A percentile compares a stretch with the other conserved stretches of the same genome.
Evolutionary conservation across 345 rosid genomes (phyloP).

Genomic region (Eucalyptus decipiens): DNA sequence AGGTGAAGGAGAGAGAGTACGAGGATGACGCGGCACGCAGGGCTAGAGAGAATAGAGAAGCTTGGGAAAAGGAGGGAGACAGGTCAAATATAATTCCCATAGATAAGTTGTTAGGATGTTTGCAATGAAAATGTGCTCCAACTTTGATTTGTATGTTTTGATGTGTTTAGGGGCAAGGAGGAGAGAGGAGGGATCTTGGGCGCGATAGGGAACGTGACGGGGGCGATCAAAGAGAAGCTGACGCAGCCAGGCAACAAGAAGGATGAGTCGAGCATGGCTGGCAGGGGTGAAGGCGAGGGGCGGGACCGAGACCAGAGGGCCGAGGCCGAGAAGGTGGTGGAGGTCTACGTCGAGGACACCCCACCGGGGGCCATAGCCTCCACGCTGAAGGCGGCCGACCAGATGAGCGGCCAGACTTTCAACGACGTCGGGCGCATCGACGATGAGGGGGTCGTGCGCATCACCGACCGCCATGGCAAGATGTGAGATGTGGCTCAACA

Average conservation of each 20-base stretch:
- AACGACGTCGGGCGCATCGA: constrained; percentile 53
- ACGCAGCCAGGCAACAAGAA: constrained; percentile 11
- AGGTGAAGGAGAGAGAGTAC: constrained; percentile 13
- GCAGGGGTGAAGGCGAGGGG: neutral
- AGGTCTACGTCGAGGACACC: constrained; percentile 1
- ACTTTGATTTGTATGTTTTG: neutral
- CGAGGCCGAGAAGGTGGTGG: neutral
- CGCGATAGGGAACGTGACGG: neutral
- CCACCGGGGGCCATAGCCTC: constrained; percentile 3
- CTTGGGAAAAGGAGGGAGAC: neutral
- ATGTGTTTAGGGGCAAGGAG: constrained; percentile 9
- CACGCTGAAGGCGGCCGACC: constrained; percentile 35
- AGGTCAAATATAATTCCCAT: neutral
- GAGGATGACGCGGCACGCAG: constrained; percentile 10
- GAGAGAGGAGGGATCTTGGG: constrained; percentile 20
- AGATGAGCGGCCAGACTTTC: constrained; percentile 52
- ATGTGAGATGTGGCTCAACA: neutral
- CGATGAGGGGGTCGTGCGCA: constrained; percentile 1
- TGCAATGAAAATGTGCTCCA: neutral
- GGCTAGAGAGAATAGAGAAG: neutral
- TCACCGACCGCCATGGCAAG: constrained; percentile 5
- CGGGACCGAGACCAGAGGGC: neutral
- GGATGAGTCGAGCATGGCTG: neutral
- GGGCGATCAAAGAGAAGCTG: constrained; percentile 30
- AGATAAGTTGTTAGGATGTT: neutral